These are phyloP conservation scores for Bauhinia variegata DNA, from an alignment of 306 rosid species.

Conservation along the genomic window DNA sequence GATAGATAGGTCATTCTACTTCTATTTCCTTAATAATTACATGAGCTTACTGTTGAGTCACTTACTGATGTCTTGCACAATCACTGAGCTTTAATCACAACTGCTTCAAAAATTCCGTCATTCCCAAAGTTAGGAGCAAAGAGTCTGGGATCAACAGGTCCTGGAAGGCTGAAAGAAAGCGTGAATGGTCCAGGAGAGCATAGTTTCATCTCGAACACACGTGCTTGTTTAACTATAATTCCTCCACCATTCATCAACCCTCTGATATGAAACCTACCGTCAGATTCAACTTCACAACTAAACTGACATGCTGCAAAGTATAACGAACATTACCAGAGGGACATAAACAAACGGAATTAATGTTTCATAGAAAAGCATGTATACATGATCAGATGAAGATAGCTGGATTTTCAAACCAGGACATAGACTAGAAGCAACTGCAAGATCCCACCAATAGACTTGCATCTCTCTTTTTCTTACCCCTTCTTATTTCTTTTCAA, in stretches of 20 bases:
- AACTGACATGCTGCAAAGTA: conserved; percentile 56
- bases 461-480: not conserved
- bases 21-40: too few relatives aligned
- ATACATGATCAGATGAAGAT: not conserved
- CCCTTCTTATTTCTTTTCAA: too few relatives aligned
- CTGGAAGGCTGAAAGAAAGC: conserved; percentile 72
- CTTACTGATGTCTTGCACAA: too few relatives aligned
- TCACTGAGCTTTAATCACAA: conserved; percentile 51
- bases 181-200: conserved; percentile 77
- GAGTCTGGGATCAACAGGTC: conserved; percentile 84
- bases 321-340: too few relatives aligned
- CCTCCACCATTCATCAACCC: conserved; percentile 61
- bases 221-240: conserved; percentile 57
- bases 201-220: conserved; percentile 57
- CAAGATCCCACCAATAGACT: not conserved
- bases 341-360: not conserved
- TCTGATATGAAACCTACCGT: conserved; percentile 65
- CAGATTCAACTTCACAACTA: conserved; percentile 68
- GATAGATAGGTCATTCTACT: too few relatives aligned
- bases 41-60: conserved; percentile 29
- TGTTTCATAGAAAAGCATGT: conserved; percentile 12
- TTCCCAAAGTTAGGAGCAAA: conserved; percentile 66
- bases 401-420: not conserved
- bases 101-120: conserved; percentile 78
- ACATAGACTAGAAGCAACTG: conserved; percentile 1